Conservation (phyloP, 805 yeast species). For the Starmerella scarabaei region DNA sequence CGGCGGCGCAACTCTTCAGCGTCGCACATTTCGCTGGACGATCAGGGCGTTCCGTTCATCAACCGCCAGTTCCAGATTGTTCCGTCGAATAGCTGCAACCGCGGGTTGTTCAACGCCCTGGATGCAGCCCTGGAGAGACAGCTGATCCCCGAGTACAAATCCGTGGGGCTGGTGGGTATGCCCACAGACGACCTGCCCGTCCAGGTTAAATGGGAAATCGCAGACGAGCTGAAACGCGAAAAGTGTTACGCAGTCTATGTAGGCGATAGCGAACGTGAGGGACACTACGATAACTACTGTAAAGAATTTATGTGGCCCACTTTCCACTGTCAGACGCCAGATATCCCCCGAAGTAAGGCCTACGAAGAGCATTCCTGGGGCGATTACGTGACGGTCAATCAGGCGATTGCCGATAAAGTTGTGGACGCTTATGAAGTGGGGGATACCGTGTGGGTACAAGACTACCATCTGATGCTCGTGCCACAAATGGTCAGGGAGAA, state of each 20-base stretch:
- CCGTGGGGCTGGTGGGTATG: conserved; percentile 90
- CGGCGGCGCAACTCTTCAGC: conserved; percentile 5
- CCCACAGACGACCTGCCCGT: conserved; percentile 73
- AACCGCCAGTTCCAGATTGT: conserved; percentile 38
- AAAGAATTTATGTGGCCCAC: conserved; percentile 96
- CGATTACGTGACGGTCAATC: conserved; percentile 63
- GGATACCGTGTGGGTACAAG: conserved; percentile 85
- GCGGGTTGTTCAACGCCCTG: conserved; percentile 77
- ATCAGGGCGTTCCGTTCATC: background rate
- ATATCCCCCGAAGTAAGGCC: conserved; percentile 83
- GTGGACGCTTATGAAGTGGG: conserved; percentile 54
- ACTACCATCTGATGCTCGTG: conserved; percentile 76
- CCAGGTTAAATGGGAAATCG: conserved; percentile 41
- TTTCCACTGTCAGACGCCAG: conserved; percentile 85
- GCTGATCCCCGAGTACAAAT: conserved; percentile 32
- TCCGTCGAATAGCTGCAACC: conserved; percentile 65
- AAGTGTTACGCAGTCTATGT: conserved; percentile 57
- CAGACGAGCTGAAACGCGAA: conserved; percentile 29
- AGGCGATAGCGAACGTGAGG: conserved; percentile 68
- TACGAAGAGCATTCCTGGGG: conserved; percentile 95
- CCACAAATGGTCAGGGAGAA: conserved; percentile 69
- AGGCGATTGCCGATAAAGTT: conserved; percentile 63
- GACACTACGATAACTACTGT: conserved; percentile 83
- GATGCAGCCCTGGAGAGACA: conserved; percentile 37
- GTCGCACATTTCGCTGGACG: conserved; percentile 4